Conservation (phyloP, 1,139 yeast genomes). For the Blastobotrys elegans region DNA sequence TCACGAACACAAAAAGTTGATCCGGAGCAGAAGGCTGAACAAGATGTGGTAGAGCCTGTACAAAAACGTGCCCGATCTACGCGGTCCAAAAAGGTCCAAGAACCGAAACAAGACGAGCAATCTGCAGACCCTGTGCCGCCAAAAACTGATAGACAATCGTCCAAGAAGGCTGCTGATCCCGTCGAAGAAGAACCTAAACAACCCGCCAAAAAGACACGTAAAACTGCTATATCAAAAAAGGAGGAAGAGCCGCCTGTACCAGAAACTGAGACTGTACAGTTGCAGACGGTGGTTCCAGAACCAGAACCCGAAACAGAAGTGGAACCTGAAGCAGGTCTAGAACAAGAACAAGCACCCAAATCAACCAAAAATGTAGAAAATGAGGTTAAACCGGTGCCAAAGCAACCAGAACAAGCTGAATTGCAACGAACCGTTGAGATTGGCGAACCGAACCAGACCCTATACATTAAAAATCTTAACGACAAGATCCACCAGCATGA, state of each 20-base stretch:
- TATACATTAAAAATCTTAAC: conserved; percentile 62
- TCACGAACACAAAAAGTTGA: background rate
- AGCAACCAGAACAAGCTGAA: background rate
- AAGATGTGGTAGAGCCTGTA: no score
- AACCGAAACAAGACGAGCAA: no score
- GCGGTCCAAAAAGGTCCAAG: no score
- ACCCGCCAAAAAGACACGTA: background rate
- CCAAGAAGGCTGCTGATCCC: no score
- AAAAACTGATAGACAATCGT: no score
- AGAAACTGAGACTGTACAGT: no score
- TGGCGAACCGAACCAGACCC: conserved; percentile 41
- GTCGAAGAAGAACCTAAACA: conserved; percentile 2
- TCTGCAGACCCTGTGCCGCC: no score
- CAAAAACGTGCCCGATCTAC: no score
- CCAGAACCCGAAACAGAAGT: background rate
- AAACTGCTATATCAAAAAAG: no score
- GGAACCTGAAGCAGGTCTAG: background rate
- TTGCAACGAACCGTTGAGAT: background rate
- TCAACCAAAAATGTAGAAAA: no score
- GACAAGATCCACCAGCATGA: conserved; percentile 49
- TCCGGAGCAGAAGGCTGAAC: background rate
- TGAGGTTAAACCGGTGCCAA: background rate
- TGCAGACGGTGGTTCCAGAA: no score
- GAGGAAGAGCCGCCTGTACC: no score
- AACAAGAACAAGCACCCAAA: background rate